Evolutionary conservation across 345 rosid genomes (phyloP), one percentile per base, ranked within the genome.

Genomic region (Pistacia integerrima): DNA sequence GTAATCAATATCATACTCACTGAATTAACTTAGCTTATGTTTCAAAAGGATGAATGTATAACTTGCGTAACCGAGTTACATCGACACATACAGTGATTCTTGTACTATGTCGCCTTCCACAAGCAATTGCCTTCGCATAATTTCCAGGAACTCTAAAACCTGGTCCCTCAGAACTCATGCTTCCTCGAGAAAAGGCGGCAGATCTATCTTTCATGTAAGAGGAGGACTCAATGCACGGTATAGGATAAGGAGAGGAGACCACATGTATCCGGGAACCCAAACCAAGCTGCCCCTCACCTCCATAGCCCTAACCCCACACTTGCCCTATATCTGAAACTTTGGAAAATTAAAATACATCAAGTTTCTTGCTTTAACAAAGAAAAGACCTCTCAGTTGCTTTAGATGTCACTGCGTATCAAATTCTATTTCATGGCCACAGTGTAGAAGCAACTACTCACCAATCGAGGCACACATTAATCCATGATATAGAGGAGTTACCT

Each of bases 221-320:
- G 52, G 91, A 72, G 67, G 92, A 74, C 78, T 93, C 97, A 38
- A 90, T 69, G 77, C 97, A 94, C 38, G 91, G 90, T 73, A 97
- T 74, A 55, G 88, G 97, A 85, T 94, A 97, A 67, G 99, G 99
- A 66, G 97, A 90, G 77, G 98, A 94, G 68, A 97, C 97, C 93
- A 92, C 80, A 1, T 96, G 88, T 76, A 94, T 87, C 64, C 98
- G 89, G 41, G 99, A 92, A 70, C 98, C 97, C 84, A 92, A 86
- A 72, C 99, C 99, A 64, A 97, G 99, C 87, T 97, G 99, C 78
- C 99, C 99, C 83, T 97, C 99, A 36, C 99, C 99, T 74, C 98
- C 99, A 88, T 94, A 97, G 76, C 98, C 99, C 98, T 98, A 97
- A 77, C 97, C 99, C 98, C 98, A 97, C 57, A 97, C 98, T 91